Percentiles rank a stretch among this genome's conserved stretches.
phyloP scores from a whole-genome alignment of 2,329 filamentous ascomycete species.

The Neophaeococcomyces mojaviensis region DNA sequence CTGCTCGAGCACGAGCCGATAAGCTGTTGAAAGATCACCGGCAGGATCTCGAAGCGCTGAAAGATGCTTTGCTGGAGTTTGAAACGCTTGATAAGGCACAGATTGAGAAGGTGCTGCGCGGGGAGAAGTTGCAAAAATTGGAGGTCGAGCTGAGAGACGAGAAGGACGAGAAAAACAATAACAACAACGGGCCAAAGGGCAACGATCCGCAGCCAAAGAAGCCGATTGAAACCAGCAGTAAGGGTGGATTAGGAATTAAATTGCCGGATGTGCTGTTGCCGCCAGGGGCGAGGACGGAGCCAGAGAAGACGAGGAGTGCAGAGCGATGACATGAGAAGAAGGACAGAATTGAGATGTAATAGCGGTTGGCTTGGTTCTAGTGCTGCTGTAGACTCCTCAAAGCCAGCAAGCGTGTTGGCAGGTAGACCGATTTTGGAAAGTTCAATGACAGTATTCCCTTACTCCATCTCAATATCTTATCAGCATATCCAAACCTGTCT shows the following conservation, averaged over 20 bases:
- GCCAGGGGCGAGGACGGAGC: slow-evolving; percentile 15
- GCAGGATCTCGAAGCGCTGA: slow-evolving; percentile 78
- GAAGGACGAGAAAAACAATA: slow-evolving; percentile 32
- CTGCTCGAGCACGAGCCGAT: slow-evolving; percentile 66
- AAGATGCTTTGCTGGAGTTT: slow-evolving; percentile 85
- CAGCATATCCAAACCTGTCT: not conserved
- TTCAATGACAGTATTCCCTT: too few species aligned
- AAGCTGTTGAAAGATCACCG: slow-evolving; percentile 66
- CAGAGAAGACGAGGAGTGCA: slow-evolving; percentile 15
- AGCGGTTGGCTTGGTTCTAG: not conserved
- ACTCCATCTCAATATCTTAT: not conserved
- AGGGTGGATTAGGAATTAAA: slow-evolving; percentile 22
- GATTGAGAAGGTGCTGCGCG: slow-evolving; percentile 80
- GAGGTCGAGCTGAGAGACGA: slow-evolving; percentile 48
- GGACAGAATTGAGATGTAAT: not conserved
- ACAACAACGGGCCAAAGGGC: slow-evolving; percentile 22
- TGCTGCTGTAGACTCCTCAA: not conserved
- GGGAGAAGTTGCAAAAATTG: slow-evolving; percentile 70
- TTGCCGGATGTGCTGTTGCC: slow-evolving; percentile 23
- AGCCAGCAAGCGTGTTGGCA: not conserved
- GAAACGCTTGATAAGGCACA: slow-evolving; percentile 86
- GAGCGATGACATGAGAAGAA: slow-evolving; percentile 12
- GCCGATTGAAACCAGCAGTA: slow-evolving; percentile 18
- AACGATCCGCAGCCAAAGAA: slow-evolving; percentile 18
- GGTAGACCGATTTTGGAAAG: not conserved